Percentiles rank a stretch among this genome's conserved stretches.
These are phyloP conservation scores for Moesziomyces globuligerus DNA, from an alignment of 1,284 basidiomycete genomes.

Conservation along the genomic window DNA sequence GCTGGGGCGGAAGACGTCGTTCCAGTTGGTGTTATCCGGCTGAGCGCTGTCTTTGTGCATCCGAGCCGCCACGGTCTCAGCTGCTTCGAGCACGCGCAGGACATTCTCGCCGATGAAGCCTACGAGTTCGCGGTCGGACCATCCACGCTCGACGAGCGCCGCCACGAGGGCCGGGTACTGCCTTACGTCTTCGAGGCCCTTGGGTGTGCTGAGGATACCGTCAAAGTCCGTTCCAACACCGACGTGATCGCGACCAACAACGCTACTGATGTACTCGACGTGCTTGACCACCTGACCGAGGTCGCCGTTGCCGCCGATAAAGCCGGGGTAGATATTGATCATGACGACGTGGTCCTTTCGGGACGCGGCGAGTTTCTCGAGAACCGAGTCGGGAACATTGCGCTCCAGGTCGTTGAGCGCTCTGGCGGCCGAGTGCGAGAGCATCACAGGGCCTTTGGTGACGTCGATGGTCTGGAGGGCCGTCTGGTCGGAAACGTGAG, in stretches of 20 bases:
- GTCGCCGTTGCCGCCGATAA: slow-evolving; percentile 44
- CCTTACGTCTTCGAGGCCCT: slow-evolving; percentile 38
- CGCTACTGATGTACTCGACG: slow-evolving; percentile 28
- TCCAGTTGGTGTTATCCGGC: slow-evolving; percentile 38
- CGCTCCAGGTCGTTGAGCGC: slow-evolving; percentile 20
- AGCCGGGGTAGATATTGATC: slow-evolving; percentile 48
- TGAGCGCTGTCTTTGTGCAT: slow-evolving; percentile 23
- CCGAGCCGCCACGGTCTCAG: slow-evolving; percentile 23
- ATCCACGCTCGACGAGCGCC: slow-evolving; percentile 23
- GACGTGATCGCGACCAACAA: slow-evolving; percentile 34
- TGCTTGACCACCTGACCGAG: slow-evolving; percentile 32
- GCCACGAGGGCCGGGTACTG: slow-evolving; percentile 38
- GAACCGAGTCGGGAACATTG: slow-evolving; percentile 41
- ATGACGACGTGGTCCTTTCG: slow-evolving; percentile 41
- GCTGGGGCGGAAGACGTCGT: slow-evolving; percentile 24
- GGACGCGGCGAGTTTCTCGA: slow-evolving; percentile 14
- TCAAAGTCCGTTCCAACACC: slow-evolving; percentile 50
- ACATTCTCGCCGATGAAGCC: slow-evolving; percentile 43
- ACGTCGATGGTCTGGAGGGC: slow-evolving; percentile 34
- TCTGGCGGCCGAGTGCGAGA: slow-evolving; percentile 40
- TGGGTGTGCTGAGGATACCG: slow-evolving; percentile 31
- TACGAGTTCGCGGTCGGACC: slow-evolving; percentile 34
- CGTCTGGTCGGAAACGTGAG: slow-evolving; percentile 43
- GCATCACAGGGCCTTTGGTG: slow-evolving; percentile 41
- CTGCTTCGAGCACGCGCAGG: slow-evolving; percentile 31